Evolutionary conservation across 2,329 filamentous ascomycete species (phyloP).

Genomic region (Colletotrichum sp.): DNA sequence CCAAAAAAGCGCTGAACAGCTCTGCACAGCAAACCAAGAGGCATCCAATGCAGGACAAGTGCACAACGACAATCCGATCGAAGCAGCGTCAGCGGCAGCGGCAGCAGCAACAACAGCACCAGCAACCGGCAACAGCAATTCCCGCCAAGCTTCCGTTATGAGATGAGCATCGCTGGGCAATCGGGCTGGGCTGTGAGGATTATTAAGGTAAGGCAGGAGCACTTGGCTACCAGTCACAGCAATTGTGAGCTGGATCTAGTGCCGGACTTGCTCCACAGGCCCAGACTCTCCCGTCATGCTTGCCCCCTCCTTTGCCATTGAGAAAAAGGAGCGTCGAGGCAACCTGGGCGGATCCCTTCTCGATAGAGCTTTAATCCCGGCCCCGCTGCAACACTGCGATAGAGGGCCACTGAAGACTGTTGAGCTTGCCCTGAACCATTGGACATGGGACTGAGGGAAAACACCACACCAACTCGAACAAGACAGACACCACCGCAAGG

Average conservation of each 20-base stretch:
- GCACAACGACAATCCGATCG: not conserved
- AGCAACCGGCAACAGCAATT: not conserved
- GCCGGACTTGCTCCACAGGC: conserved; percentile 9
- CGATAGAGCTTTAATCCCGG: conserved; percentile 18
- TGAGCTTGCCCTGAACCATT: not conserved
- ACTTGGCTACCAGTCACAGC: not conserved
- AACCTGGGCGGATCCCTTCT: conserved; percentile 14
- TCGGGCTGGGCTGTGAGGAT: not conserved
- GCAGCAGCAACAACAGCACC: not conserved
- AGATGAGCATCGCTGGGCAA: not conserved
- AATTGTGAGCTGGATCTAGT: not conserved
- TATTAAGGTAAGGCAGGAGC: conserved; percentile 8
- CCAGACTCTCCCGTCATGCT: not conserved
- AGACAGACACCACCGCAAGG: not conserved
- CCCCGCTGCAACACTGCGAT: not conserved
- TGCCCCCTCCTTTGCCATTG: not conserved
- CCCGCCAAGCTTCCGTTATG: not conserved
- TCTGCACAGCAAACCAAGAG: not conserved
- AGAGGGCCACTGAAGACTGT: not conserved
- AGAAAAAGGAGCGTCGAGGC: not conserved
- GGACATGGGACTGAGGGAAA: not conserved
- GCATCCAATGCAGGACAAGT: not conserved
- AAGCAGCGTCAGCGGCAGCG: not conserved
- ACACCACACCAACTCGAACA: not conserved
- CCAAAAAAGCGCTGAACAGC: not conserved